Evolutionary conservation across 495 filamentous ascomycete species (phyloP), one percentile per base, ranked within the genome.

Genomic region (Penicillium steckii): DNA sequence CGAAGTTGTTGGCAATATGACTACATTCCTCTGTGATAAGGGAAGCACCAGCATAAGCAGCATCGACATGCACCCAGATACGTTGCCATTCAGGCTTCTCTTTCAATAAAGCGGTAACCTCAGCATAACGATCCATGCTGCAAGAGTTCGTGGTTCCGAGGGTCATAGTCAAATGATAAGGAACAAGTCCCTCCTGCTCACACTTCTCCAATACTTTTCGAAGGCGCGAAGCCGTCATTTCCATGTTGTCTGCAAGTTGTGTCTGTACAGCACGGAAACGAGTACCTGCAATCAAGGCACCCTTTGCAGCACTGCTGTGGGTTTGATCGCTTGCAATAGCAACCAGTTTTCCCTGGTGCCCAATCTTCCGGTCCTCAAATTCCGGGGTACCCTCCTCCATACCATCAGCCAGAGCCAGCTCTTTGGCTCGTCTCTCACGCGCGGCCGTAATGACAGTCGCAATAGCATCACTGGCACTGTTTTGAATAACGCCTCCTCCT

Each of bases 1-100:
- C 65, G 43, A 95, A 82, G 6, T 80, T 70, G 35, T 76, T 62
- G 1, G 87, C 75, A 46, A 90, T 78, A 61, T 89, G 75, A 55
- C 89, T 85, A 64, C 86, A 90, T 61, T 95, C 90, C 15, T 90
- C 85, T 13, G 84, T 86, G 4, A 96, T 77, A 4, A 97, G 77
- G 25, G 90, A 84, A 0, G 90, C 82, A 0, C 94, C 94, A 3
- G 94, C 94, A 72, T 96, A 97, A 3, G 93, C 94, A 2, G 91
- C 94, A 72, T 97, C 94, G n/a, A 97, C 82, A 66, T 98, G 94
- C 25, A 96, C 86, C 94, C 94, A 98, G 30, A 91, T 79, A 44
- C 82, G 70, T 55, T 68, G 68, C 72, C 73, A 76, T 8, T 72
- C 67, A 7, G 80, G 80, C 45, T 82, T 80, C 48, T 87, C 85